Percentiles rank a stretch among this genome's conserved stretches.
Conservation (phyloP, 2,329 filamentous ascomycete genomes). For the Metarhizium anisopliae region DNA sequence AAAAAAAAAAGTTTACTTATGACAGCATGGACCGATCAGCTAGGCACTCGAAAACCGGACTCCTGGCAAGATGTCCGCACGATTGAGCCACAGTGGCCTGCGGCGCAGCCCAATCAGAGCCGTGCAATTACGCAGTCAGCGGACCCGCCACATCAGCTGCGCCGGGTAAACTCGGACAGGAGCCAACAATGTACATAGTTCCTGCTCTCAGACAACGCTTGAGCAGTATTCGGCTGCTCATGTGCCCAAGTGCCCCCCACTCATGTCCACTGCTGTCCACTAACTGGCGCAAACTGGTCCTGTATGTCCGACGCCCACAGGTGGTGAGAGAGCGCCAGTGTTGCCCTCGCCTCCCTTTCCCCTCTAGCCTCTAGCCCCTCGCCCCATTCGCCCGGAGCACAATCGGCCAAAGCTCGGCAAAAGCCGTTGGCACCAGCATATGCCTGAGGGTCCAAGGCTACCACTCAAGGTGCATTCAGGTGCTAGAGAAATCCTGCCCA, state of each 20-base stretch:
- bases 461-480: background rate
- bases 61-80: background rate
- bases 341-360: too few relatives aligned
- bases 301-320: too few relatives aligned
- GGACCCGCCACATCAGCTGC: slow-evolving; percentile 10
- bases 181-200: too few relatives aligned
- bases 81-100: slow-evolving; percentile 24
- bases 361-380: background rate
- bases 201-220: too few relatives aligned
- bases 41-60: slow-evolving; percentile 1
- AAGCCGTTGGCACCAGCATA: background rate
- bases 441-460: slow-evolving; percentile 7
- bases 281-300: too few relatives aligned
- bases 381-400: background rate
- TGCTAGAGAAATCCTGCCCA: too few relatives aligned
- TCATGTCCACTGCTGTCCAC: too few relatives aligned
- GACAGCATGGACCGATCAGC: slow-evolving; percentile 28
- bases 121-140: slow-evolving; percentile 22
- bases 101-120: slow-evolving; percentile 27
- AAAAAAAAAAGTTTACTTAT: slow-evolving; percentile 25
- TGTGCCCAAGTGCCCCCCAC: background rate
- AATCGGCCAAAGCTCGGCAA: slow-evolving; percentile 12
- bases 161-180: slow-evolving; percentile 27
- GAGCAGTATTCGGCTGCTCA: background rate
- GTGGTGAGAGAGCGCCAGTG: too few relatives aligned